Percentiles rank a stretch among this genome's conserved stretches.
These are phyloP conservation scores for Talaromyces trachyspermus DNA, from an alignment of 495 filamentous ascomycete genomes.

Conservation along the genomic window DNA sequence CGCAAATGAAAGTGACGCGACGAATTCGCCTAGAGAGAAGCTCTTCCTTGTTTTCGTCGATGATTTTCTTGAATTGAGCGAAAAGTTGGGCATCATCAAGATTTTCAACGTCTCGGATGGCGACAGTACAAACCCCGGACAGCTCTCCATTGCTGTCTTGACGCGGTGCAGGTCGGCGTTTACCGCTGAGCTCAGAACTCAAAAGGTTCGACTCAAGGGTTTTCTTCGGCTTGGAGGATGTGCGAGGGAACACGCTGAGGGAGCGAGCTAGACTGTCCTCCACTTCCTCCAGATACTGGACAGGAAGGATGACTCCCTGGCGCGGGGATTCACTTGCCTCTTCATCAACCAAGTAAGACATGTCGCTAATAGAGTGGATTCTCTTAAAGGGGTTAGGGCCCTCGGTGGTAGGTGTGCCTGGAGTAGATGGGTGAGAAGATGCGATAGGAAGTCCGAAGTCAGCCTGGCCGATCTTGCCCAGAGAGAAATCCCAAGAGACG, in stretches of 20 bases:
- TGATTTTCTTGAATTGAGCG: conserved; percentile 59
- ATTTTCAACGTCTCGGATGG: conserved; percentile 82
- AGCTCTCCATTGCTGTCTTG: conserved; percentile 63
- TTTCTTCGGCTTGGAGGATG: conserved; percentile 34
- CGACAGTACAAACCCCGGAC: conserved; percentile 85
- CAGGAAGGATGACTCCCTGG: conserved; percentile 90
- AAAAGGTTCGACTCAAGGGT: conserved; percentile 40
- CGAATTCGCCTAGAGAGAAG: conserved; percentile 73
- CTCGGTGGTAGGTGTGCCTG: conserved; percentile 68
- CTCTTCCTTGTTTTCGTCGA: conserved; percentile 80
- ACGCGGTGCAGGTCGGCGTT: conserved; percentile 52
- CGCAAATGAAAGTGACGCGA: conserved; percentile 92
- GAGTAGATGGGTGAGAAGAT: conserved; percentile 71
- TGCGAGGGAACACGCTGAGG: conserved; percentile 68
- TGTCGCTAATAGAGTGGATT: conserved; percentile 90
- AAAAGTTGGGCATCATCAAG: conserved; percentile 78
- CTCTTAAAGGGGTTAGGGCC: conserved; percentile 59
- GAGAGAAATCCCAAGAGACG: conserved; percentile 89
- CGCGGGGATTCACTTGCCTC: conserved; percentile 67
- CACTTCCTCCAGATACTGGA: conserved; percentile 85
- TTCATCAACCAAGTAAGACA: conserved; percentile 73
- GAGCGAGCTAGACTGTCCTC: conserved; percentile 78
- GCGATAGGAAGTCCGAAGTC: conserved; percentile 77
- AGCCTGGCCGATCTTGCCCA: conserved; percentile 82
- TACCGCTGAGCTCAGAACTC: conserved; percentile 65